Evolutionary conservation across 2,329 filamentous ascomycete genomes (phyloP), one percentile per base, ranked within the genome.

Genomic region (Septoria petroselini): DNA sequence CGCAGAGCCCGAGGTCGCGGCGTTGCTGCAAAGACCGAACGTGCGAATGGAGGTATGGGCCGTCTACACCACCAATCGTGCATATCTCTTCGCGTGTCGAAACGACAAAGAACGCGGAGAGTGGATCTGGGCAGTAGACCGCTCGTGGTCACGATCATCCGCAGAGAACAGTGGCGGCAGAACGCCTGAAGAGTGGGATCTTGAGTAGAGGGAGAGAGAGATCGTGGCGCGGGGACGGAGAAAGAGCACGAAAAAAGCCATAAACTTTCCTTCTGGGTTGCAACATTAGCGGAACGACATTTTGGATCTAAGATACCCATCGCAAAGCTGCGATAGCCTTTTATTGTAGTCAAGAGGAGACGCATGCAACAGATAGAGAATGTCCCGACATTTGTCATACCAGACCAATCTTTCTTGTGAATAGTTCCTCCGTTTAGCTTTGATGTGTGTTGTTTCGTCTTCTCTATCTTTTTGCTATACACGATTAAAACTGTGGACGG

Each of bases 121-220:
- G 68, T 98, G 93, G 93, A 95, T 98, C 61, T 80, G 94, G 69
- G 85, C 86, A 64, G 89, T 98, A 61, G 93, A 98, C 70, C 86
- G 95, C 74, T 88, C 85, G 59, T 84, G 34, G 35, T 9, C 5
- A 27, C 23, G 23, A 46, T 38, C 31, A 29, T 31, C 12, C 9
- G 46, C 79, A 67, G 81, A 82, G 62, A 66, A 59, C n/a, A 55
- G 50, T 49, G 50, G 60, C 15, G 54, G 52, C 8, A 34, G 54
- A 37, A 54, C 59, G 27, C 56, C 58, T 2, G 55, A 61, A 47
- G 57, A 58, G 31, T 49, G 52, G 31, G 40, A 53, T 34, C 49
- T 35, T 29, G 37, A 48, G 30, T 45, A 21, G 25, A 18, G 23
- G 19, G 25, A 21, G 23, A 5, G 23, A 27, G 23, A 5, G 23